Evolutionary conservation across 1,284 basidiomycete genomes (phyloP).

Genomic region (Sporisorium scitamineum): DNA sequence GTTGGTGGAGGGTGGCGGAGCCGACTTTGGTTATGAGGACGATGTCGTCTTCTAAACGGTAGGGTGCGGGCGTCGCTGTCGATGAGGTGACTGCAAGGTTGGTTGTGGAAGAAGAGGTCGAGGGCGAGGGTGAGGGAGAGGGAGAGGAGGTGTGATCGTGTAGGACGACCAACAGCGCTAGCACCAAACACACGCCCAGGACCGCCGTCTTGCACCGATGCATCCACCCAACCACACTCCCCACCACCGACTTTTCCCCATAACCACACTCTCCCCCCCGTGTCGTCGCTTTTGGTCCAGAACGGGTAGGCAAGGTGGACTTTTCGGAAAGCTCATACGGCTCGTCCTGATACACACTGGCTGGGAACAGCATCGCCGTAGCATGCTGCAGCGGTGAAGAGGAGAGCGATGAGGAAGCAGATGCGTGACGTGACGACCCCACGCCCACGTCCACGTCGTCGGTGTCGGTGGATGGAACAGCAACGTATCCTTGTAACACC

Average conservation of each 20-base stretch:
- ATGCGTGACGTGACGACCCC: not conserved
- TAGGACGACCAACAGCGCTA: conserved; percentile 10
- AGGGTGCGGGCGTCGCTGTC: not conserved
- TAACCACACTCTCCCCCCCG: too few species aligned
- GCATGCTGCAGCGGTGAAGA: conserved; percentile 8
- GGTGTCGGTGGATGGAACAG: conserved; percentile 1
- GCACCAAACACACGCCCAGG: conserved; percentile 16
- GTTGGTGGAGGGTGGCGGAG: conserved; percentile 32
- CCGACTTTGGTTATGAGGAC: conserved; percentile 51
- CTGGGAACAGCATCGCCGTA: not conserved
- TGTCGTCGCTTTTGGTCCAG: too few species aligned
- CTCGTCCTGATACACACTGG: not conserved
- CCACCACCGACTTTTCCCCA: not conserved
- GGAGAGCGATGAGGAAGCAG: conserved; percentile 9
- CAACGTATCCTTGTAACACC: conserved; percentile 3
- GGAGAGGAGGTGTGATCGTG: not conserved
- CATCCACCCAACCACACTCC: not conserved
- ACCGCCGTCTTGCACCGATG: conserved; percentile 11
- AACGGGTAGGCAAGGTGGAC: not conserved
- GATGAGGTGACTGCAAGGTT: not conserved
- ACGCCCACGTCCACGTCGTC: not conserved
- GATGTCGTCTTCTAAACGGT: conserved; percentile 40
- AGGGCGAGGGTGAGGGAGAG: not conserved
- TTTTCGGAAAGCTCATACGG: conserved; percentile 18
- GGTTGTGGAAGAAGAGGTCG: too few species aligned